Evolutionary conservation across 371 early-diverging fungal species (phyloP).

Genomic region (Saksenaea oblongispora): DNA sequence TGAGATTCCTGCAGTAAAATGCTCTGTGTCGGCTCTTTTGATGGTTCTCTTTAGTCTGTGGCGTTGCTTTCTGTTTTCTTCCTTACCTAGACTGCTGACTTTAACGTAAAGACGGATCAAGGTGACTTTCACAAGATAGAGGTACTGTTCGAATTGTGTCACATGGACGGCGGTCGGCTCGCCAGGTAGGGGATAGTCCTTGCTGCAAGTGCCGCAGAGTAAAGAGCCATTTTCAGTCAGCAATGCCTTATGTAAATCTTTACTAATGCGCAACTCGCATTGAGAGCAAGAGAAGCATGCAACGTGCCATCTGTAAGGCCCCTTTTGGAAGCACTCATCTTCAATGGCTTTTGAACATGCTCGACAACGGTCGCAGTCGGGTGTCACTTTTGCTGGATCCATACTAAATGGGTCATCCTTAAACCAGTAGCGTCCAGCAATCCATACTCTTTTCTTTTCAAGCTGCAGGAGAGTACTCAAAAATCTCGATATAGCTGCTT

Average conservation of each 20-base stretch:
- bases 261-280: slow-evolving; percentile 54
- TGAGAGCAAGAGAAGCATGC: slow-evolving; percentile 70
- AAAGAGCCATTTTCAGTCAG: slow-evolving; percentile 43
- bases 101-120: slow-evolving; percentile 70
- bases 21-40: neutral
- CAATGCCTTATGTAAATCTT: slow-evolving; percentile 48
- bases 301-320: slow-evolving; percentile 68
- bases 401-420: slow-evolving; percentile 29
- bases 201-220: slow-evolving; percentile 44
- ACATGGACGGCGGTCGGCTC: slow-evolving; percentile 62
- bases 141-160: slow-evolving; percentile 83
- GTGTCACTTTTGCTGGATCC: neutral
- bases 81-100: slow-evolving; percentile 49
- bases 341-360: slow-evolving; percentile 75
- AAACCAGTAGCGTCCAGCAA: slow-evolving; percentile 43
- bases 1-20: neutral
- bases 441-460: slow-evolving; percentile 55
- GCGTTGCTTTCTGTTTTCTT: neutral
- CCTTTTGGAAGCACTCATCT: slow-evolving; percentile 73
- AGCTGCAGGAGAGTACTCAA: slow-evolving; percentile 57
- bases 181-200: slow-evolving; percentile 8
- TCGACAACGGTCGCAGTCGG: slow-evolving; percentile 67
- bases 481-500: slow-evolving; percentile 54
- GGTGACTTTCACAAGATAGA: slow-evolving; percentile 77
- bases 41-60: neutral